Evolutionary conservation across 176 grass and related monocot genomes (phyloP).

Genomic region (Avena atlantica): DNA sequence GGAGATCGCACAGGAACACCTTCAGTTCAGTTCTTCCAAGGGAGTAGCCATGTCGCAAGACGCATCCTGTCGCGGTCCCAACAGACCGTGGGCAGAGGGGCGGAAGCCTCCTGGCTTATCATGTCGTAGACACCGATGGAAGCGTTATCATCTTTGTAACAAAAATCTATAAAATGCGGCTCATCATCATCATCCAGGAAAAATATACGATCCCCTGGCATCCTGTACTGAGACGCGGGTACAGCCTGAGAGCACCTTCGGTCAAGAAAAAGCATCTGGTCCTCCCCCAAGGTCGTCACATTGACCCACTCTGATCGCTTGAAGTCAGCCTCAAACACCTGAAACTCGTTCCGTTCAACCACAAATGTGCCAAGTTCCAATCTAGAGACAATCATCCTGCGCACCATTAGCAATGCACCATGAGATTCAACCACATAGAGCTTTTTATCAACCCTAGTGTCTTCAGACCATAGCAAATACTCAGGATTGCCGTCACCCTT

Average conservation of each 20-base stretch:
- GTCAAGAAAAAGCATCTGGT: background rate
- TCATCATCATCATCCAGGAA: slow-evolving; percentile 1
- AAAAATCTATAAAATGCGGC: background rate
- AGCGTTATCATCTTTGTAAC: background rate
- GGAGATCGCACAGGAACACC: background rate
- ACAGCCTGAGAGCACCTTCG: slow-evolving; percentile 1
- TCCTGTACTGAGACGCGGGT: background rate
- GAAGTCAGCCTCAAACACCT: slow-evolving; percentile 2
- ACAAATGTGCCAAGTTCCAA: background rate
- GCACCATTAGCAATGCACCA: slow-evolving; percentile 11
- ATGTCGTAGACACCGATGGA: background rate
- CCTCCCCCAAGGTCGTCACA: background rate
- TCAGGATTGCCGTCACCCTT: background rate
- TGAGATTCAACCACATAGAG: background rate
- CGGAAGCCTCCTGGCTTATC: background rate
- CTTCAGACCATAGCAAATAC: background rate
- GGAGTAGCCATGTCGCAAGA: background rate
- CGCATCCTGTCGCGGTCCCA: background rate
- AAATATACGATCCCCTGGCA: background rate
- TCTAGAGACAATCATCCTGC: slow-evolving; percentile 1
- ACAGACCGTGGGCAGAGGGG: background rate
- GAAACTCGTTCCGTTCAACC: slow-evolving; percentile 4
- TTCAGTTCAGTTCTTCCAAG: background rate
- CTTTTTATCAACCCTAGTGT: background rate
- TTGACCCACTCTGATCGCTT: background rate